Evolutionary conservation across 2,329 filamentous ascomycete genomes (phyloP).

Genomic region (Penicillium concentricum): DNA sequence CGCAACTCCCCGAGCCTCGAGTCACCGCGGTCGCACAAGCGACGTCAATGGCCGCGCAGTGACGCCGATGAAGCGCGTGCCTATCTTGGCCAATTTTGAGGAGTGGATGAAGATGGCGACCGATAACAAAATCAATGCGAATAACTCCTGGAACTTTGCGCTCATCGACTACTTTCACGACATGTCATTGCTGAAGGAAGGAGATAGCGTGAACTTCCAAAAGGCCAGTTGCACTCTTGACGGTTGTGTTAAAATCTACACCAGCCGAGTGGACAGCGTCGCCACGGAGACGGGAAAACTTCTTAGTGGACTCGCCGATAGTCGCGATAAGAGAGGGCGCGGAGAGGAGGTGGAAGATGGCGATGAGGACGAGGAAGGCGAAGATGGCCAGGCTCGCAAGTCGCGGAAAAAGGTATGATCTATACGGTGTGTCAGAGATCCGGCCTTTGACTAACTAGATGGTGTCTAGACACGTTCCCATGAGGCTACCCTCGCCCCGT

Average conservation of each 20-base stretch:
- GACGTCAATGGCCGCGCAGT: conserved; percentile 69
- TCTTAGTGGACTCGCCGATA: conserved; percentile 84
- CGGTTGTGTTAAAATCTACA: conserved; percentile 99
- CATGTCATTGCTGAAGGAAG: conserved; percentile 95
- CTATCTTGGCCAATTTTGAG: conserved; percentile 95
- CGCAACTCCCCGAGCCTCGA: conserved; percentile 48
- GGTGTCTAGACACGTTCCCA: conserved; percentile 64
- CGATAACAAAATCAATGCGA: conserved; percentile 98
- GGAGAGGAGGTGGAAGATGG: conserved; percentile 61
- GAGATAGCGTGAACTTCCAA: conserved; percentile 96
- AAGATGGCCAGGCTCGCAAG: conserved; percentile 50
- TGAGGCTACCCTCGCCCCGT: conserved; percentile 87
- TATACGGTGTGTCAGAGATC: background rate
- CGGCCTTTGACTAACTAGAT: conserved; percentile 21
- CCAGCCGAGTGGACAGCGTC: conserved; percentile 95
- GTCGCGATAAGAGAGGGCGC: conserved; percentile 66
- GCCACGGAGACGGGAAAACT: conserved; percentile 96
- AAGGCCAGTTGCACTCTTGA: conserved; percentile 97
- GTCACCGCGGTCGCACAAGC: conserved; percentile 36
- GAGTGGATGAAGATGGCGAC: conserved; percentile 99
- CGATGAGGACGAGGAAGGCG: conserved; percentile 62
- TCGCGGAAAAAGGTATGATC: conserved; percentile 67
- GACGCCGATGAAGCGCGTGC: conserved; percentile 94
- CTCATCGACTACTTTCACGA: conserved; percentile 99
- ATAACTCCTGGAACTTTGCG: conserved; percentile 99